A percentile compares a stretch with the other conserved stretches of the same genome.
Evolutionary conservation across 352 stramenopile species (phyloP).

Genomic region (Discostella stelligera): DNA sequence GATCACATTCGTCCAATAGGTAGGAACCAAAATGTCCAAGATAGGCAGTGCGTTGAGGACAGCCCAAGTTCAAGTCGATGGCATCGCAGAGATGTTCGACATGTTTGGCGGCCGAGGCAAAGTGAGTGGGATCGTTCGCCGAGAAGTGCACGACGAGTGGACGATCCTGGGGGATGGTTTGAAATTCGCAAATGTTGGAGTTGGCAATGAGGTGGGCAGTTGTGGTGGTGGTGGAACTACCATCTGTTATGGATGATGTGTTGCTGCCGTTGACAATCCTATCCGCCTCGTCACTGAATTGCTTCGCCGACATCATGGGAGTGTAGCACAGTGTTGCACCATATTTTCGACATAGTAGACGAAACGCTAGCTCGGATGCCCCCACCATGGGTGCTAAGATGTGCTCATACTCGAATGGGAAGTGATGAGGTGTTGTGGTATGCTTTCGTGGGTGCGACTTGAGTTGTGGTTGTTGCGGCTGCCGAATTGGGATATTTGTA

Average conservation of each 20-base stretch:
- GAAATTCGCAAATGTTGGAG: slow-evolving; percentile 66
- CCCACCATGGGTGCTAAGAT: slow-evolving; percentile 95
- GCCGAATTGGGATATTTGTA: not conserved
- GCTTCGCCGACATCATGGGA: slow-evolving; percentile 90
- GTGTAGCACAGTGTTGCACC: slow-evolving; percentile 93
- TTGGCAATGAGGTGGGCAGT: slow-evolving; percentile 27
- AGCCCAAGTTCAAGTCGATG: slow-evolving; percentile 97
- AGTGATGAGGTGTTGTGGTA: slow-evolving; percentile 17
- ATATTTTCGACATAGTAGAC: slow-evolving; percentile 93
- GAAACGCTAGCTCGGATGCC: slow-evolving; percentile 96
- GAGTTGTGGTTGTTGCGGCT: not conserved
- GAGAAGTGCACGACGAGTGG: slow-evolving; percentile 95
- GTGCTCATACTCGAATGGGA: slow-evolving; percentile 62
- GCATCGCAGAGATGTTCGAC: slow-evolving; percentile 90
- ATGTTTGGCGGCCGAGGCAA: slow-evolving; percentile 89
- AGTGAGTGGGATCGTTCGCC: slow-evolving; percentile 90
- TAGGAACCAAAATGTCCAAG: slow-evolving; percentile 94
- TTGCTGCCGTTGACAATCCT: not conserved
- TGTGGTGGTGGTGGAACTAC: not conserved
- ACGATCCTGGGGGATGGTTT: slow-evolving; percentile 88
- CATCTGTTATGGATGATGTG: not conserved
- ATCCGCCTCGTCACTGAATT: slow-evolving; percentile 57
- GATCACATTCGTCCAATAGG: slow-evolving; percentile 89
- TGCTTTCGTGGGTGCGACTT: not conserved
- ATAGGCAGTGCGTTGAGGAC: slow-evolving; percentile 94